These are phyloP conservation scores for Ustilago curta DNA, from an alignment of 1,284 basidiomycete genomes.

Conservation along the genomic window DNA sequence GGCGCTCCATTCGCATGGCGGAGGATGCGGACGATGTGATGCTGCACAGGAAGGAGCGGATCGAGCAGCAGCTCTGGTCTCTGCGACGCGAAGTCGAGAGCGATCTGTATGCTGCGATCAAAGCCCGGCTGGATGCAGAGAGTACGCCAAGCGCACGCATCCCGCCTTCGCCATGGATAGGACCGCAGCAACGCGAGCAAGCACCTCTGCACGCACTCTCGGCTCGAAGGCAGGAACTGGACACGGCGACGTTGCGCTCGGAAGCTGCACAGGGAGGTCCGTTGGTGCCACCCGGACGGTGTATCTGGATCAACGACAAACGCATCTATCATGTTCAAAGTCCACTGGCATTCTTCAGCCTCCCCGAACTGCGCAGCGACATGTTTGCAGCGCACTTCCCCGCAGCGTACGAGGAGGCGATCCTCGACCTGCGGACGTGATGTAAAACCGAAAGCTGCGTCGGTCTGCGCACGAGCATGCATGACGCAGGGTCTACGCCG, in stretches of 20 bases:
- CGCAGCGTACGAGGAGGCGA: conserved; percentile 65
- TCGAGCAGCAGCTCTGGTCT: conserved; percentile 64
- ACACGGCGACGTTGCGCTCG: conserved; percentile 59
- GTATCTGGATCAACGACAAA: conserved; percentile 57
- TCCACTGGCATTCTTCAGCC: conserved; percentile 64
- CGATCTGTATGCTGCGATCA: conserved; percentile 65
- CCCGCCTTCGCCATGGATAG: conserved; percentile 64
- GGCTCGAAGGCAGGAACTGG: conserved; percentile 56
- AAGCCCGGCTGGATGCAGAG: conserved; percentile 47
- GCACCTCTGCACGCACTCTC: conserved; percentile 63
- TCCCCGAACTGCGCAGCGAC: conserved; percentile 57
- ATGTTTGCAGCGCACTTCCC: conserved; percentile 67
- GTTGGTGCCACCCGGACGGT: conserved; percentile 61
- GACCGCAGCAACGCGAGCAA: conserved; percentile 41
- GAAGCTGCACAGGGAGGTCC: conserved; percentile 62
- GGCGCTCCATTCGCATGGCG: conserved; percentile 52
- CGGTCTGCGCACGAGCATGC: neutral
- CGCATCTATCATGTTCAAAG: conserved; percentile 58
- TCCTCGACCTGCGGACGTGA: conserved; percentile 42
- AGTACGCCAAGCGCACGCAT: conserved; percentile 19
- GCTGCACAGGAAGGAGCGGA: conserved; percentile 56
- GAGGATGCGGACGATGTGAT: conserved; percentile 57
- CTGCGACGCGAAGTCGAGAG: conserved; percentile 66
- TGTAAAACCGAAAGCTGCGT: neutral
- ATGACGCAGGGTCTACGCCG: neutral